These are phyloP conservation scores for Coemansia sp. DNA, from an alignment of 192 early-diverging fungal genomes.

Conservation along the genomic window DNA sequence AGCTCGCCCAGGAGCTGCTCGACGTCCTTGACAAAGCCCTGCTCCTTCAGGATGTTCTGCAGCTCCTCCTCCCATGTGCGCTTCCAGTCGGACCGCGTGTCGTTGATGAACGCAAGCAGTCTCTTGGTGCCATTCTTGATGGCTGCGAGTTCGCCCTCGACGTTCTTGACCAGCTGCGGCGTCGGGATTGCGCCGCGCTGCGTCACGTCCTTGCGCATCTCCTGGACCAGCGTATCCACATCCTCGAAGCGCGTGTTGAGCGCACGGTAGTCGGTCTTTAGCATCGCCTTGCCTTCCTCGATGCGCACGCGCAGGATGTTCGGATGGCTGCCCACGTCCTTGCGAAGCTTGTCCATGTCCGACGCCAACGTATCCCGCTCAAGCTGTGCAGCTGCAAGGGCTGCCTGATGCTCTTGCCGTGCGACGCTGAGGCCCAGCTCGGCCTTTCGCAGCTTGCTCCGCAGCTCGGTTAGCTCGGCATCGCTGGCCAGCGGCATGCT, in stretches of 20 bases:
- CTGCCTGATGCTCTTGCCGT: constrained; percentile 30
- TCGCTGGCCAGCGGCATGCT: constrained; percentile 20
- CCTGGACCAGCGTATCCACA: constrained; percentile 67
- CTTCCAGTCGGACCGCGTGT: constrained; percentile 72
- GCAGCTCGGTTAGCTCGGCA: constrained; percentile 11
- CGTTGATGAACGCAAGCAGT: constrained; percentile 61
- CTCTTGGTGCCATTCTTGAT: constrained; percentile 56
- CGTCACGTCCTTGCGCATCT: constrained; percentile 72
- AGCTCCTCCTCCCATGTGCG: constrained; percentile 83
- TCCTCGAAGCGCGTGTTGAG: constrained; percentile 62
- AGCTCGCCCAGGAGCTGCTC: constrained; percentile 70
- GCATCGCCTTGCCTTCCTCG: constrained; percentile 57
- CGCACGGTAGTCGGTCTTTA: constrained; percentile 51
- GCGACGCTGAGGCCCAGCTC: constrained; percentile 30
- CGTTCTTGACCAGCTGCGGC: constrained; percentile 55
- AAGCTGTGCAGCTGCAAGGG: background rate
- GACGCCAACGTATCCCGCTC: constrained; percentile 15
- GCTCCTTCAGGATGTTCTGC: constrained; percentile 77
- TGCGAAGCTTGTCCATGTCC: constrained; percentile 41
- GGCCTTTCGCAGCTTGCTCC: constrained; percentile 8
- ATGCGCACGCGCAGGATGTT: constrained; percentile 53
- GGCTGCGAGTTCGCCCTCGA: constrained; percentile 54
- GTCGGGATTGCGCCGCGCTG: constrained; percentile 67
- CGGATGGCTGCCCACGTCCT: constrained; percentile 44
- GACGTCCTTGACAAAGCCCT: constrained; percentile 77